Base-by-base conservation (phyloP, 768 basidiomycete genomes). In the Lyophyllum atratum region DNA sequence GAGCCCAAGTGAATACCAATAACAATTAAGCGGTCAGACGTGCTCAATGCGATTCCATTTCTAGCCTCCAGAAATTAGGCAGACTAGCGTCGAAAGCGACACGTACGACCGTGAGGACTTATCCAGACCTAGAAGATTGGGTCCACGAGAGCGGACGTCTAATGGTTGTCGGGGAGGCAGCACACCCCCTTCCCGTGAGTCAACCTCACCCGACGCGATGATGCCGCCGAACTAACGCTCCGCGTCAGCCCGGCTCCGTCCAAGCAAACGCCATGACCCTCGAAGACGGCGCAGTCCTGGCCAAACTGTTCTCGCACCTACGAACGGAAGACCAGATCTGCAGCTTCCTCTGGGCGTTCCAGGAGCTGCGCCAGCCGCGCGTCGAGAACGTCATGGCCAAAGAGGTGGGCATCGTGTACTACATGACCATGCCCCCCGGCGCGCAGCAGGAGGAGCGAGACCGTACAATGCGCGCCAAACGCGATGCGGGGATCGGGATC, bases 211-310 rank as follows among this genome's bases (percentile, higher is more conserved):
- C 10, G 22, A 26, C 17, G 50, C n/a, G 29, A 31, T 15, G 46
- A n/a, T n/a, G n/a, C n/a, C n/a, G n/a, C n/a, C n/a, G n/a, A n/a
- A n/a, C n/a, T n/a, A n/a, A n/a, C n/a, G n/a, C n/a, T n/a, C n/a
- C n/a, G n/a, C n/a, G n/a, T 11, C 33, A 85, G 84, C 77, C 80
- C 26, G 80, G 82, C n/a, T 77, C 78, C 0, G 71, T 77, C 17
- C 84, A 86, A 62, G 71, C 74, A 3, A 71, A 69, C 2, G 78
- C 78, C 4, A 76, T 85, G 66, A 72, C 77, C 0, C 65, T 87
- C 19, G 86, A 87, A 70, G 86, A 87, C 59, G 82, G 80, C 1
- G 83, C 82, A 12, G 79, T 84, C 19, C 72, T 88, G 17, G 86
- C 78, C 15, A 80, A 77, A 49, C 75, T 87, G 11, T 86, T 88